Conservation (phyloP, 2,329 filamentous ascomycete genomes). For the Calonectria multiphialidica region DNA sequence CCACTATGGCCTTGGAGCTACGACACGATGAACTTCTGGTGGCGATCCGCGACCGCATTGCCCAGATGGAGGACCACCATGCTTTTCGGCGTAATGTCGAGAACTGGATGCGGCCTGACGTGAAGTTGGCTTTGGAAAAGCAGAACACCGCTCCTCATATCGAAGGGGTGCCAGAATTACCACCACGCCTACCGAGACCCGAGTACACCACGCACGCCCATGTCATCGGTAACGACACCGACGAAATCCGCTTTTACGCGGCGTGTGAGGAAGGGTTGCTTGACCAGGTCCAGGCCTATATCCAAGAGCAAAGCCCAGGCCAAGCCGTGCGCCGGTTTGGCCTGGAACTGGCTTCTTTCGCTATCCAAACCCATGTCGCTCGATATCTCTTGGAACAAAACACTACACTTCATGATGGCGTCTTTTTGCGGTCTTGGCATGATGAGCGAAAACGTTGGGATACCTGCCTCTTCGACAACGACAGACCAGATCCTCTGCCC, state of each 20-base stretch:
- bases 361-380: background rate
- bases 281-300: background rate
- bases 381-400: background rate
- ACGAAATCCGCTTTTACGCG: background rate
- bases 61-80: background rate
- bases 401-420: slow-evolving; percentile 2
- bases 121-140: background rate
- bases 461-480: background rate
- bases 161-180: background rate
- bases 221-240: background rate
- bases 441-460: background rate
- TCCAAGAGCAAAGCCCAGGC: background rate
- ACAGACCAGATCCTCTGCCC: background rate
- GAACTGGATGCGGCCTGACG: background rate
- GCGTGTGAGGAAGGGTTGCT: slow-evolving; percentile 8
- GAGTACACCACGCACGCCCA: background rate
- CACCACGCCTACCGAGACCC: background rate
- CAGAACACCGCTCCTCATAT: background rate
- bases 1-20: background rate
- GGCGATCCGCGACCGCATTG: background rate
- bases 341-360: slow-evolving; percentile 15
- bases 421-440: background rate
- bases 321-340: slow-evolving; percentile 12
- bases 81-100: background rate
- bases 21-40: background rate